These are phyloP conservation scores for Domatiomyces catenatus DNA, from an alignment of 2,329 filamentous ascomycete genomes.

Conservation along the genomic window DNA sequence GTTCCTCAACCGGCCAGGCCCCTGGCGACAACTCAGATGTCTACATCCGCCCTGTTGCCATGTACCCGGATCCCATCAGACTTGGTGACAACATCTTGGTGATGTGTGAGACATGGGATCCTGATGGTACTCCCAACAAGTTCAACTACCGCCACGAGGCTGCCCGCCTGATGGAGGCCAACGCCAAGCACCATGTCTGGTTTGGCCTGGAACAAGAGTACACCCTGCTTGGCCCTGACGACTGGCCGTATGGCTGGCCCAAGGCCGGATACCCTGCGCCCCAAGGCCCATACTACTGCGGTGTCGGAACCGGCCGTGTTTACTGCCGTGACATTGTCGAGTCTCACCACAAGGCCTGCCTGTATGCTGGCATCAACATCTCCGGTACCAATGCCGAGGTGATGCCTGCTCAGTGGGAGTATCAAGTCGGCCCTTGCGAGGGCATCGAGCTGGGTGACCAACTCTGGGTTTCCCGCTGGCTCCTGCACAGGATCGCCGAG, in stretches of 20 bases:
- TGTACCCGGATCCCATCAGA: conserved; percentile 87
- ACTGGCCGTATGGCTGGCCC: conserved; percentile 87
- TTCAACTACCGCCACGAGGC: conserved; percentile 95
- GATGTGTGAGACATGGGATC: conserved; percentile 85
- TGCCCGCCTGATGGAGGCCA: conserved; percentile 73
- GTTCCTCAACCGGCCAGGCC: conserved; percentile 82
- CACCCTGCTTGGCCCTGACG: conserved; percentile 71
- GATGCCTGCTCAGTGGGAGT: conserved; percentile 96
- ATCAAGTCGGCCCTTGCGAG: conserved; percentile 80
- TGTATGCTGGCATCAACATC: conserved; percentile 83
- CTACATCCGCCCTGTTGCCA: conserved; percentile 80
- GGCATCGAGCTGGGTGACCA: conserved; percentile 91
- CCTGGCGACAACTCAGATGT: conserved; percentile 93
- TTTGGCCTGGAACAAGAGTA: conserved; percentile 98
- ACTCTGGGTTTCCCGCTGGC: conserved; percentile 84
- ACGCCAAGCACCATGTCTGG: conserved; percentile 76
- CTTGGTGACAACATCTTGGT: conserved; percentile 83
- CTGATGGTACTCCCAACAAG: conserved; percentile 90
- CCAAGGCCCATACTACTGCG: conserved; percentile 93
- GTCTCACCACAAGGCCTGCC: conserved; percentile 76
- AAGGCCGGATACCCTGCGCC: conserved; percentile 77
- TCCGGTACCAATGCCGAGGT: conserved; percentile 98
- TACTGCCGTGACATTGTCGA: conserved; percentile 97
- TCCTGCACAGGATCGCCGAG: conserved; percentile 81
- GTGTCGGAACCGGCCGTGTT: conserved; percentile 92